Base-by-base conservation (phyloP, 106 monocot species). In the Allium cepa region DNA sequence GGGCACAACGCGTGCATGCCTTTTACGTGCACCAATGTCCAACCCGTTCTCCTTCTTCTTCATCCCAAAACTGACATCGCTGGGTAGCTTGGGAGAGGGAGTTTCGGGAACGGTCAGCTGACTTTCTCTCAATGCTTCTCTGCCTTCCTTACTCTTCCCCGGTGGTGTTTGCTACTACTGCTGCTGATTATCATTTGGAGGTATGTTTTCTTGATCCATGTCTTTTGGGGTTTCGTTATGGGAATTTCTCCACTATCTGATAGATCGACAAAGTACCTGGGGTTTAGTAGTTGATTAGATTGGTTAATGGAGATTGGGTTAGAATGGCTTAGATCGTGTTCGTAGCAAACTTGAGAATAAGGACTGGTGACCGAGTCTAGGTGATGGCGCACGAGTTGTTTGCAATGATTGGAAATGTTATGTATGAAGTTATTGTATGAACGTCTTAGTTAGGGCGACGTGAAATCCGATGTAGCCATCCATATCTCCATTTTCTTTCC, bases 101-200 rank as follows among this genome's bases (percentile, higher is more conserved):
- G 99, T 99, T 77, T 99, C 93, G 6, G 99, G 99, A 53, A 99
- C 83, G 49, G 99, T 99, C 83, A 99, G 59, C 63, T 90, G 93
- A 60, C 90, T 93, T 71, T 99, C 99, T 57, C 73, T 82, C 16
- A 85, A 86, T 17, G 52, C 79, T 58, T 92, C 88, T 60, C 51
- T 89, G 4, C 53, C 27, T 64, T 97, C 91, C 26, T 56, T 71
- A 76, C 56, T 71, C 68, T 77, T 93, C 12, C 75, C 90, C 27
- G 93, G 99, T 53, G 99, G 84, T 12, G 15, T 11, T 8, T 64
- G 77, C 49, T 87, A 79, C 48, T 82, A 84, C 7, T 64, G 77
- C 51, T 85, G 81, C 56, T 87, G 87, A 45, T 82, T 85, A 57
- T 69, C 79, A 36, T 83, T 85, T 22, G 99, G 93, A 47, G 84